phyloP scores from a whole-genome alignment of 2,329 filamentous ascomycete genomes.

The Stromatinia cepivora region DNA sequence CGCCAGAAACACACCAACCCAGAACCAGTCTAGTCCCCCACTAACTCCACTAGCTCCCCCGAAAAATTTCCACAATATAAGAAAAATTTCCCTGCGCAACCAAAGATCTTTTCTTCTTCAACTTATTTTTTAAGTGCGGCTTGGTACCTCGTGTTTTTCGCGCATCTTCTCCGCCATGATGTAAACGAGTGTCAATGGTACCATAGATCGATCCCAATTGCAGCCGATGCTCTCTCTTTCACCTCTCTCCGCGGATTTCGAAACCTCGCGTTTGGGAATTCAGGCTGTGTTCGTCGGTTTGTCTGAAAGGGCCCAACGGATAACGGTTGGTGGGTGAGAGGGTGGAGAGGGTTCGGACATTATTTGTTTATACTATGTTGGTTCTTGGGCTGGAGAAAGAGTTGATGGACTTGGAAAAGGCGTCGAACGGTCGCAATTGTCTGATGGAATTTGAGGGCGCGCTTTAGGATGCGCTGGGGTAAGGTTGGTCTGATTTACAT shows the following conservation, averaged over 20 bases:
- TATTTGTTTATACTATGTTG: constrained; percentile 4
- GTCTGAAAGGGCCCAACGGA: constrained; percentile 36
- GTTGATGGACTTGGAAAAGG: neutral
- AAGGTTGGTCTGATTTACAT: neutral
- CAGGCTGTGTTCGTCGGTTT: constrained; percentile 31
- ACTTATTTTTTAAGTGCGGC: constrained; percentile 39
- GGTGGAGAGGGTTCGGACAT: constrained; percentile 57
- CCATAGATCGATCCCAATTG: constrained; percentile 64
- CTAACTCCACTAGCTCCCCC: constrained; percentile 3
- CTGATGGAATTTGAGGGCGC: neutral
- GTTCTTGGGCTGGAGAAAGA: neutral
- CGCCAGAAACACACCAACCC: neutral
- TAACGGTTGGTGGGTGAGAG: constrained; percentile 35
- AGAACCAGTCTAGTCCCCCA: neutral
- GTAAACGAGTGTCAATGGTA: constrained; percentile 41
- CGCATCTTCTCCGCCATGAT: constrained; percentile 31
- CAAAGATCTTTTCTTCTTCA: neutral
- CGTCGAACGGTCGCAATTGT: neutral
- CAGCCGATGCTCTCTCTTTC: constrained; percentile 56
- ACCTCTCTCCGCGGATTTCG: constrained; percentile 42
- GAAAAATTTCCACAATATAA: neutral
- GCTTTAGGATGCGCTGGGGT: neutral
- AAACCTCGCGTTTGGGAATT: constrained; percentile 12
- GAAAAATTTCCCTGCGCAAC: neutral
- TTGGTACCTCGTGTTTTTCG: constrained; percentile 28